A percentile compares a stretch with the other conserved stretches of the same genome.
These are phyloP conservation scores for Crithidia brevicula DNA, from an alignment of 208 protist species.

Conservation along the genomic window DNA sequence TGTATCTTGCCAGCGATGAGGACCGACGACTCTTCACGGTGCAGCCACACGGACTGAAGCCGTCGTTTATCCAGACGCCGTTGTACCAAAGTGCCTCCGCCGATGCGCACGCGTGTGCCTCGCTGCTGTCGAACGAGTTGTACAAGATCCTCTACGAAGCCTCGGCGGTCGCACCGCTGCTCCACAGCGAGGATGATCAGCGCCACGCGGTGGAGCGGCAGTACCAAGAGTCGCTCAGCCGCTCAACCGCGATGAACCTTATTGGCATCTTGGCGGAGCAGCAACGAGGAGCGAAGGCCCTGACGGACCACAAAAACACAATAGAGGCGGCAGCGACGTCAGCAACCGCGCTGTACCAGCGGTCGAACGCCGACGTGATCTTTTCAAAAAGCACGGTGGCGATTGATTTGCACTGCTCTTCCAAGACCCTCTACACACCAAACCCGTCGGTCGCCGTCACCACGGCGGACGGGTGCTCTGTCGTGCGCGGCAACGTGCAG, in stretches of 20 bases:
- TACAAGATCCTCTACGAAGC: conserved; percentile 66
- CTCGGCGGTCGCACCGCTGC: conserved; percentile 62
- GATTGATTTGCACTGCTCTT: conserved; percentile 71
- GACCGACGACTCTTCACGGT: conserved; percentile 75
- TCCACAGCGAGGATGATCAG: conserved; percentile 55
- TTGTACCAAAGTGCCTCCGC: conserved; percentile 56
- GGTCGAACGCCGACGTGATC: conserved; percentile 28
- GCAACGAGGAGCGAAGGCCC: neutral
- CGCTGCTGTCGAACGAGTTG: conserved; percentile 61
- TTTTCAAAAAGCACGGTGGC: conserved; percentile 41
- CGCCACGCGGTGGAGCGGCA: conserved; percentile 55
- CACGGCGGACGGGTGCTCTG: conserved; percentile 46
- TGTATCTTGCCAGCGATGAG: conserved; percentile 76
- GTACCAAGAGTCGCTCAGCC: conserved; percentile 41
- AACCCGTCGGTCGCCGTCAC: conserved; percentile 80
- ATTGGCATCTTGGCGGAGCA: conserved; percentile 43
- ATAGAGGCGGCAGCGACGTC: neutral
- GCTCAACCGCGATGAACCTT: conserved; percentile 46
- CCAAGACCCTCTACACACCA: conserved; percentile 64
- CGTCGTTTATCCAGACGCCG: conserved; percentile 81
- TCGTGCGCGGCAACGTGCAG: conserved; percentile 66
- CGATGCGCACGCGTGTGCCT: conserved; percentile 58
- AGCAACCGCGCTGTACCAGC: conserved; percentile 5
- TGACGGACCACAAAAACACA: neutral
- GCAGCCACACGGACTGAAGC: conserved; percentile 60